phyloP scores from a whole-genome alignment of 352 stramenopile genomes.

The Globisporangium carolinianum region DNA sequence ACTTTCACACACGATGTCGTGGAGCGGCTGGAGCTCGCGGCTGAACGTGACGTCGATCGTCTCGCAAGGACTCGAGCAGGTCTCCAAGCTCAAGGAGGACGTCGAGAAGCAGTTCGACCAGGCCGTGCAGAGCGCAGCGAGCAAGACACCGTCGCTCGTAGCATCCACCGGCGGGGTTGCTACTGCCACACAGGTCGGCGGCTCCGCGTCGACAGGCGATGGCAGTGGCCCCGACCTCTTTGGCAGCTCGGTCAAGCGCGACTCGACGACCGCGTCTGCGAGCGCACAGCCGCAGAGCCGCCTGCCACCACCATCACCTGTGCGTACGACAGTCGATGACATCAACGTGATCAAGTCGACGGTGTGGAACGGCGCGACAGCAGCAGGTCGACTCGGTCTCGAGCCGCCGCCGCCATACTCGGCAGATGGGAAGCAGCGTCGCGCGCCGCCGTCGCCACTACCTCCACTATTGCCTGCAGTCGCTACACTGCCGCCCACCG shows the following conservation, averaged over 20 bases:
- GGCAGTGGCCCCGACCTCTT: slow-evolving; percentile 5
- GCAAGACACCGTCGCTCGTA: slow-evolving; percentile 3
- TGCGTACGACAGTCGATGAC: slow-evolving; percentile 16
- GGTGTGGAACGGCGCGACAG: slow-evolving; percentile 2
- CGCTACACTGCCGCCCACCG: too few relatives aligned
- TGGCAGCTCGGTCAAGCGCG: neutral
- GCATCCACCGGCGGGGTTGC: too few relatives aligned
- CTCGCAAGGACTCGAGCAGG: slow-evolving; percentile 77
- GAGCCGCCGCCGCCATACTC: slow-evolving; percentile 18
- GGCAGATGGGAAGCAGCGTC: slow-evolving; percentile 13
- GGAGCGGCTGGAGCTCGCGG: slow-evolving; percentile 58
- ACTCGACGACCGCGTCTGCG: too few relatives aligned
- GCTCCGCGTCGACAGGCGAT: too few relatives aligned
- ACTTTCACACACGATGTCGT: slow-evolving; percentile 24
- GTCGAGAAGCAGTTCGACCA: slow-evolving; percentile 87
- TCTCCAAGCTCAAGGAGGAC: slow-evolving; percentile 76
- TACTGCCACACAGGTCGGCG: too few relatives aligned
- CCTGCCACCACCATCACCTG: neutral
- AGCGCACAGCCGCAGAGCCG: neutral
- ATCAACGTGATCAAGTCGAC: slow-evolving; percentile 21
- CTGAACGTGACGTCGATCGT: slow-evolving; percentile 82
- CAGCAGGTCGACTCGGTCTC: slow-evolving; percentile 1
- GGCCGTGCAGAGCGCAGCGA: slow-evolving; percentile 33
- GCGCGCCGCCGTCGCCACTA: neutral
- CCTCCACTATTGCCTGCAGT: too few relatives aligned